Evolutionary conservation across 352 stramenopile species (phyloP).

Genomic region (Peronosclerospora sorghi): DNA sequence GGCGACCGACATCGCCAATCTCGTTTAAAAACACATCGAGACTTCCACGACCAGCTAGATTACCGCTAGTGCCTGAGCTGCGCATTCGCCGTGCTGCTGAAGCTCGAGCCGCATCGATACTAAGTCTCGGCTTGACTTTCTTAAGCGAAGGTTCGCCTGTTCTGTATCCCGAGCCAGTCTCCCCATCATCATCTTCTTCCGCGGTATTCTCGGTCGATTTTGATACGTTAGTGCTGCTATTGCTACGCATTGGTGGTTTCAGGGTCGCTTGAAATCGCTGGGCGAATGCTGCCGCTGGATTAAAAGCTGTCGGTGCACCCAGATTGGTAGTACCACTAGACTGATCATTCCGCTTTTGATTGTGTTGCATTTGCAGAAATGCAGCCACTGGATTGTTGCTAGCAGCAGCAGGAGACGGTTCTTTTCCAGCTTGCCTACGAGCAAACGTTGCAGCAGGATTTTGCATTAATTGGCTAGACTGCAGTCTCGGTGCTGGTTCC

Average conservation of each 20-base stretch:
- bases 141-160: constrained; percentile 54
- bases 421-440: constrained; percentile 25
- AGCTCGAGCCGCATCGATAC: constrained; percentile 62
- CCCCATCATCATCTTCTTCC: constrained; percentile 31
- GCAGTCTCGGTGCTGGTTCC: constrained; percentile 4
- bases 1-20: constrained; percentile 63
- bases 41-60: constrained; percentile 41
- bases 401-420: constrained; percentile 4
- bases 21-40: constrained; percentile 74
- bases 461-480: constrained; percentile 10
- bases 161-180: constrained; percentile 16
- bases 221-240: constrained; percentile 11
- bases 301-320: constrained; percentile 26
- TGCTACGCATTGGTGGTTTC: constrained; percentile 29
- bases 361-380: constrained; percentile 47
- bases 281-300: constrained; percentile 42
- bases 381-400: constrained; percentile 35
- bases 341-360: constrained; percentile 22
- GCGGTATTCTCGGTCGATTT: constrained; percentile 33
- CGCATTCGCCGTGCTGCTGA: constrained; percentile 58
- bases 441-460: constrained; percentile 59
- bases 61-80: constrained; percentile 39
- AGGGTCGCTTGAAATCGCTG: constrained; percentile 36
- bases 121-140: constrained; percentile 62
- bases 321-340: constrained; percentile 4